Conservation (phyloP, 768 basidiomycete species). For the Calocybe indica region DNA sequence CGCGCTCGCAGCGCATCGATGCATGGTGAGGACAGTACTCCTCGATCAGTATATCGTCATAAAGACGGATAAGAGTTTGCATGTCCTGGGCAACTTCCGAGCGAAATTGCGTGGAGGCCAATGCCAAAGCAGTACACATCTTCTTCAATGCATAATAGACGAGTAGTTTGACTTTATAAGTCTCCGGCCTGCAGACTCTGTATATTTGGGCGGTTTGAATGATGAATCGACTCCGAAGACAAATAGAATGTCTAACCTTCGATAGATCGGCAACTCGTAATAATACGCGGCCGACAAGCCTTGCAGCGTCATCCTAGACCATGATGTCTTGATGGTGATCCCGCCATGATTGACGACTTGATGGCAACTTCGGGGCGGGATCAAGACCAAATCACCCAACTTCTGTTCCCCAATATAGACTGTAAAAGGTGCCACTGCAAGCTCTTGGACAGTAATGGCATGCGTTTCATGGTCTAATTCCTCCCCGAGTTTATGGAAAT, state of each 20-base stretch:
- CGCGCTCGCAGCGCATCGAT: constrained; percentile 16
- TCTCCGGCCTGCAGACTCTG: constrained; percentile 79
- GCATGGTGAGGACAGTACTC: constrained; percentile 30
- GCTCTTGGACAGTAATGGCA: constrained; percentile 54
- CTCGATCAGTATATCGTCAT: constrained; percentile 45
- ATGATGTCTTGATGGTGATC: constrained; percentile 77
- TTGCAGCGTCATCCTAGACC: constrained; percentile 77
- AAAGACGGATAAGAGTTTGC: constrained; percentile 34
- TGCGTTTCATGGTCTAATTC: constrained; percentile 75
- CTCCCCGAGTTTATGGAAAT: constrained; percentile 49
- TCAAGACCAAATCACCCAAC: constrained; percentile 72
- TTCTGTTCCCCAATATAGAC: constrained; percentile 71
- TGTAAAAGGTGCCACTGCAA: constrained; percentile 58
- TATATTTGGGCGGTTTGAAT: background rate
- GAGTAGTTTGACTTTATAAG: constrained; percentile 66
- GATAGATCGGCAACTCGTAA: constrained; percentile 76
- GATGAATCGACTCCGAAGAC: background rate
- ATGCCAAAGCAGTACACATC: constrained; percentile 3
- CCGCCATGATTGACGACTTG: constrained; percentile 82
- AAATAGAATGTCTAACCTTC: constrained; percentile 41
- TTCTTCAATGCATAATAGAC: constrained; percentile 39
- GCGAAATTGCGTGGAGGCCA: too few species aligned
- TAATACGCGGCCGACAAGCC: constrained; percentile 56
- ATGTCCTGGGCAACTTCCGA: constrained; percentile 14
- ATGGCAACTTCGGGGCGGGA: constrained; percentile 77